Evolutionary conservation across 495 filamentous ascomycete genomes (phyloP).

Genomic region (Aspergillus homomorphus): DNA sequence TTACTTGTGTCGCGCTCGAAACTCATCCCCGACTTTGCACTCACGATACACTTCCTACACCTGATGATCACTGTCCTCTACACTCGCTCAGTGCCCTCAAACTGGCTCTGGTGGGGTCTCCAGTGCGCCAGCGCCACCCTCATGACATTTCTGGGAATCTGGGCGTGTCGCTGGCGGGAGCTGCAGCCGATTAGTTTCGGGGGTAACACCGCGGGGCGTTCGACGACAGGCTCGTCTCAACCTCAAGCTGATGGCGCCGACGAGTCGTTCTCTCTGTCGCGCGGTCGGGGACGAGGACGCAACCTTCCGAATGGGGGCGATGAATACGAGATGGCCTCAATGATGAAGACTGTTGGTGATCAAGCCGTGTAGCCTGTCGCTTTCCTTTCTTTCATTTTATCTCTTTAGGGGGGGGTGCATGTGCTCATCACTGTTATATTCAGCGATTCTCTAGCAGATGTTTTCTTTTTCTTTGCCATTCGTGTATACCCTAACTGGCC

Average conservation of each 20-base stretch:
- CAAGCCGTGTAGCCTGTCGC: conserved; percentile 29
- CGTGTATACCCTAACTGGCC: conserved; percentile 38
- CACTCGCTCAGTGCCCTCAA: conserved; percentile 66
- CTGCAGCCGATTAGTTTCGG: conserved; percentile 87
- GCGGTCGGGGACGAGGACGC: conserved; percentile 37
- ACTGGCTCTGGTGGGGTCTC: conserved; percentile 84
- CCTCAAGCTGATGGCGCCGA: conserved; percentile 24
- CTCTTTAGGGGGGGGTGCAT: conserved; percentile 3
- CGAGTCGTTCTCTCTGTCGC: conserved; percentile 28
- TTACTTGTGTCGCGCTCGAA: conserved; percentile 82
- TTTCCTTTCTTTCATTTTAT: conserved; percentile 7
- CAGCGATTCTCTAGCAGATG: background rate
- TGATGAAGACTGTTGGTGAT: conserved; percentile 50
- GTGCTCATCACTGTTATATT: conserved; percentile 4
- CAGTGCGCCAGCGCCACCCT: conserved; percentile 65
- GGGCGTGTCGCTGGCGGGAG: conserved; percentile 88
- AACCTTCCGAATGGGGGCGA: conserved; percentile 56
- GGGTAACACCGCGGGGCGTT: conserved; percentile 32
- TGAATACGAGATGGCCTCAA: conserved; percentile 82
- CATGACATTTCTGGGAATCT: conserved; percentile 75
- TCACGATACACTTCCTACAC: conserved; percentile 85
- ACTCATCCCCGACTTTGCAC: conserved; percentile 86
- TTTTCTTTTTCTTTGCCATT: conserved; percentile 11
- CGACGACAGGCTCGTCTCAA: conserved; percentile 23
- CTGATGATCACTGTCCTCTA: conserved; percentile 76